Percentiles rank a stretch among this genome's conserved stretches.
These are phyloP conservation scores for Pythium scleroteichum DNA, from an alignment of 352 stramenopile species.

Conservation along the genomic window DNA sequence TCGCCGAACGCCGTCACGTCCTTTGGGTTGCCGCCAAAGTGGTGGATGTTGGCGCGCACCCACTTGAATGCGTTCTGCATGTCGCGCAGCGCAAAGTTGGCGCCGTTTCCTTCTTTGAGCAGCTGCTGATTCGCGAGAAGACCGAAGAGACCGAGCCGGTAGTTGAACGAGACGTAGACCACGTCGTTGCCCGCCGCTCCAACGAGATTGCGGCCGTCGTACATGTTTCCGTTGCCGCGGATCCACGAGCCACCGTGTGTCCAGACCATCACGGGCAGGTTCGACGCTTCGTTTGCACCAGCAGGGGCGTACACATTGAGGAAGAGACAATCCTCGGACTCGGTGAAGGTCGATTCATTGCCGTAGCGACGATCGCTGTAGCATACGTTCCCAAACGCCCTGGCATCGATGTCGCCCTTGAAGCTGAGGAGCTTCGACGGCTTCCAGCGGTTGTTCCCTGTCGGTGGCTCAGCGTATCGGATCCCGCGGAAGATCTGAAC, in stretches of 20 bases:
- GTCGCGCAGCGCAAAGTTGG: constrained; percentile 33
- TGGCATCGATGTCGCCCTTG: constrained; percentile 7
- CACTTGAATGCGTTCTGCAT: constrained; percentile 33
- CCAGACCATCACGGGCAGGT: constrained; percentile 41
- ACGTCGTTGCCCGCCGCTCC: constrained; percentile 23
- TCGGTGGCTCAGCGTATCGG: constrained; percentile 18
- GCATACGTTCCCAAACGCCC: constrained; percentile 15
- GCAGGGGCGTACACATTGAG: constrained; percentile 40
- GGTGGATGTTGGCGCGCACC: constrained; percentile 39
- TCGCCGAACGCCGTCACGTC: constrained; percentile 36
- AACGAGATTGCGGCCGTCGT: constrained; percentile 16
- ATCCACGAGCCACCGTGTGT: constrained; percentile 34
- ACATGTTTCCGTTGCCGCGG: constrained; percentile 12
- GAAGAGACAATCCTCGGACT: constrained; percentile 39
- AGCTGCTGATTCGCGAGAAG: constrained; percentile 29
- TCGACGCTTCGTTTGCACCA: constrained; percentile 23
- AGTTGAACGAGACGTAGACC: constrained; percentile 41
- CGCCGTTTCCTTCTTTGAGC: constrained; percentile 34
- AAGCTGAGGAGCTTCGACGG: not conserved
- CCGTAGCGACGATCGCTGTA: not conserved
- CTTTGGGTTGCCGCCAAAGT: constrained; percentile 40
- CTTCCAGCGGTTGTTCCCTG: constrained; percentile 13
- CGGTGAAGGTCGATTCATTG: not conserved
- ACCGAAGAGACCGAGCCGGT: constrained; percentile 38
- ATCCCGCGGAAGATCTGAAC: constrained; percentile 21